Evolutionary conservation across 352 stramenopile species (phyloP).

Genomic region (Phytophthora aleatoria): DNA sequence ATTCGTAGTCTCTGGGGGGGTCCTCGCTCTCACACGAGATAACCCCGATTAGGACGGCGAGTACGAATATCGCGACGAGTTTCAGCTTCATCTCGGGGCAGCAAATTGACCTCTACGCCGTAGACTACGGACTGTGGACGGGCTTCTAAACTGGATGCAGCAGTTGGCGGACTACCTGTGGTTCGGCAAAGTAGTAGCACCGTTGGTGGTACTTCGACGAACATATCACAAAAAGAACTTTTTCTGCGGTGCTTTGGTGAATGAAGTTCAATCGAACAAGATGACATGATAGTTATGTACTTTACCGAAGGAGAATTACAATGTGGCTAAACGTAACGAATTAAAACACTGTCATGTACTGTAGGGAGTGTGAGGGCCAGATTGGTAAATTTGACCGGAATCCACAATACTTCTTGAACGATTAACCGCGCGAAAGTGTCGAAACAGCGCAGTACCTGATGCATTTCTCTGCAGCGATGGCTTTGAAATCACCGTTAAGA

Average conservation of each 20-base stretch:
- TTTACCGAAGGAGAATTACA: too few species aligned
- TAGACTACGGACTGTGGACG: too few species aligned
- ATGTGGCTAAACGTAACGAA: too few species aligned
- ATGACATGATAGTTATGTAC: not conserved
- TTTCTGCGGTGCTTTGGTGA: not conserved
- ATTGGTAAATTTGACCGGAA: too few species aligned
- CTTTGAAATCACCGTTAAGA: too few species aligned
- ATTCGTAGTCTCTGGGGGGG: not conserved
- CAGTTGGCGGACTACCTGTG: not conserved
- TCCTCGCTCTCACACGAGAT: not conserved
- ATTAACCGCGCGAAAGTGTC: too few species aligned
- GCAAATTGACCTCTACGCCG: not conserved
- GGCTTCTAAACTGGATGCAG: not conserved
- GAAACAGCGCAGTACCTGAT: too few species aligned
- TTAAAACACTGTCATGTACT: too few species aligned
- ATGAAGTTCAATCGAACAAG: not conserved
- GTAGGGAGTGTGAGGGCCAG: too few species aligned
- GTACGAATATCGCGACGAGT: not conserved
- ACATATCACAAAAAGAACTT: slow-evolving; percentile 1
- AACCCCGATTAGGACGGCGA: not conserved
- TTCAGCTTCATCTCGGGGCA: not conserved
- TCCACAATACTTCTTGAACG: too few species aligned
- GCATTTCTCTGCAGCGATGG: too few species aligned
- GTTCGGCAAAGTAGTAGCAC: not conserved
- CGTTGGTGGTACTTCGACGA: not conserved